Conservation (phyloP, 768 basidiomycete genomes). For the Boletus barrowsii region DNA sequence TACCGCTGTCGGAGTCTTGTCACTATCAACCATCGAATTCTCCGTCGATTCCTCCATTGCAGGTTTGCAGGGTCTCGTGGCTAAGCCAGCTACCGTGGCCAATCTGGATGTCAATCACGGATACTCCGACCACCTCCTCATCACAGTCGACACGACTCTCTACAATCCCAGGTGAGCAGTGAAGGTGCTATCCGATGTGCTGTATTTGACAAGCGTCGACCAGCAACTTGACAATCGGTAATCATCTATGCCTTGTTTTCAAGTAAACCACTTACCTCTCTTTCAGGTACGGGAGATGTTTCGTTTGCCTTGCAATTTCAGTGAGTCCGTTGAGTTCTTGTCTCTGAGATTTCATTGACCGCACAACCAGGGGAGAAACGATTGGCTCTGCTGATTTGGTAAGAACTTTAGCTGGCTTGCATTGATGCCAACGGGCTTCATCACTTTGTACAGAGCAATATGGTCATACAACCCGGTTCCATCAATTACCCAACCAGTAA, state of each 20-base stretch:
- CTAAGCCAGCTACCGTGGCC: slow-evolving; percentile 53
- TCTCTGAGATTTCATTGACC: neutral
- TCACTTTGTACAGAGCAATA: slow-evolving; percentile 37
- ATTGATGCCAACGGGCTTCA: neutral
- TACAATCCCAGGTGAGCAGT: slow-evolving; percentile 60
- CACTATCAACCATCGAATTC: slow-evolving; percentile 55
- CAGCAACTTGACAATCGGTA: slow-evolving; percentile 40
- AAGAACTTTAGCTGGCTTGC: slow-evolving; percentile 9
- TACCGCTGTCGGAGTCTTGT: slow-evolving; percentile 65
- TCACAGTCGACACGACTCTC: slow-evolving; percentile 56
- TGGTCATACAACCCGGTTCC: slow-evolving; percentile 60
- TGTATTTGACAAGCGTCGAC: slow-evolving; percentile 1
- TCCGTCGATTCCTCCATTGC: slow-evolving; percentile 55
- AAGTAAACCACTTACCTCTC: slow-evolving; percentile 36
- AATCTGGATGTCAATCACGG: slow-evolving; percentile 67
- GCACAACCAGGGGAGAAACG: slow-evolving; percentile 39
- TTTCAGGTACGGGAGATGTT: slow-evolving; percentile 59
- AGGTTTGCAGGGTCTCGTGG: slow-evolving; percentile 62
- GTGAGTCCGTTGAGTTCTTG: slow-evolving; percentile 28
- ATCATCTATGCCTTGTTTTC: neutral
- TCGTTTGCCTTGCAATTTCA: slow-evolving; percentile 57
- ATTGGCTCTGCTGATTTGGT: slow-evolving; percentile 62
- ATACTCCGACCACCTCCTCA: slow-evolving; percentile 62
- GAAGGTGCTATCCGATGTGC: neutral
- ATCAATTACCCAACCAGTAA: slow-evolving; percentile 53